Base-by-base conservation (phyloP, 2,329 filamentous ascomycete genomes). In the Curvularia lunata region DNA sequence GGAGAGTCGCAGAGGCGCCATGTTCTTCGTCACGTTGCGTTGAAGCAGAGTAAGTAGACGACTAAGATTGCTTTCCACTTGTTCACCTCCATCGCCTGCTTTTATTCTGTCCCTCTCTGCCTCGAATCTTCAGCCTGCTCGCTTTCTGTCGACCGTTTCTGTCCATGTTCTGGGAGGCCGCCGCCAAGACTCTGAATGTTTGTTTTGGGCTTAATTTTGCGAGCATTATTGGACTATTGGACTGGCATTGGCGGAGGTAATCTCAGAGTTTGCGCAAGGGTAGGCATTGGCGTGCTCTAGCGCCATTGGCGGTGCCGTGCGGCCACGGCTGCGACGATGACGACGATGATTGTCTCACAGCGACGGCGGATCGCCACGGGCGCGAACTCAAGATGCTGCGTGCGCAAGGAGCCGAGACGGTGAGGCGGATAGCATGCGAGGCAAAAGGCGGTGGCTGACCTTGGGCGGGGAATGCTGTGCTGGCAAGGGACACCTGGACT, bases 161-260 rank as follows among this genome's bases (percentile, higher is more conserved):
- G 49, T 52, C 28, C 30, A 21, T 30, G 48, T 46, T 45, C 49
- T 52, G 45, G 25, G 46, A 51, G 55, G 53, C 27, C 54, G 37
- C 23, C 34, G 65, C 70, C 69, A 72, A 72, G 67, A 47, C 25
- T 0, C 1, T 21, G 40, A 28, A 52, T 43, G 48, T 70, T 66
- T 62, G 28, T 59, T 66, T 70, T 58, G 55, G 61, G 69, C 53
- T 19, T 56, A 46, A 67, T 63, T 70, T 55, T 59, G 70, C 67
- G 70, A 70, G 54, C 16, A 28, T 28, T 42, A 18, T n/a, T 16
- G 27, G 16, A 30, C 4, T 30, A 30, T 30, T 30, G 28, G 28
- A 30, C 45, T 41, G 12, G 57, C 45, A 37, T 54, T 52, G 42
- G 54, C 50, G 25, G 37, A 30, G 53, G 65, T 57, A 71, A 72